These are phyloP conservation scores for Ensete glaucum DNA, from an alignment of 176 grass and related monocot species.

Conservation along the genomic window DNA sequence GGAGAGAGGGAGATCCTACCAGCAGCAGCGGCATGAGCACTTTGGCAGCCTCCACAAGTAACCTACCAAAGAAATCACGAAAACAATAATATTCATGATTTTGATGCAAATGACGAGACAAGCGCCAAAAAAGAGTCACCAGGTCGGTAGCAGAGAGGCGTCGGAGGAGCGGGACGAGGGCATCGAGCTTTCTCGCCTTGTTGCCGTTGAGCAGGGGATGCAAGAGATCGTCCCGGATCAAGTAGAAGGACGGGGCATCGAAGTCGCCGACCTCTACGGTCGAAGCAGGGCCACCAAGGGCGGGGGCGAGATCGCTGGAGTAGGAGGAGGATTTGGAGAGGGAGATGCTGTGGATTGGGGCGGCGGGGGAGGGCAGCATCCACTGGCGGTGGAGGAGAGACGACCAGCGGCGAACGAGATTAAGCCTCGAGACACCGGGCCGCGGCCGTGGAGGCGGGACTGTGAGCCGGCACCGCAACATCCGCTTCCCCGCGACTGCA, in stretches of 20 bases:
- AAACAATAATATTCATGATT: not conserved
- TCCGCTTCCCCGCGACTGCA: not conserved
- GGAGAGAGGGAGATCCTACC: conserved; percentile 33
- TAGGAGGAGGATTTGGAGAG: conserved; percentile 21
- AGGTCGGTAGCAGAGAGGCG: conserved; percentile 29
- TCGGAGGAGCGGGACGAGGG: conserved; percentile 58
- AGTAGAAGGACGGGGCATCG: conserved; percentile 25
- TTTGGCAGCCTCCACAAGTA: conserved; percentile 84
- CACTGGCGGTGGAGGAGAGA: conserved; percentile 37
- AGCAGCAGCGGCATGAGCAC: conserved; percentile 71
- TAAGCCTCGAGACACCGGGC: not conserved
- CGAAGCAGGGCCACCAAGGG: conserved; percentile 16
- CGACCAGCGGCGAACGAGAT: not conserved
- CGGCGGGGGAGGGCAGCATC: conserved; percentile 52
- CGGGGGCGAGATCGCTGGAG: not conserved
- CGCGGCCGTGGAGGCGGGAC: not conserved
- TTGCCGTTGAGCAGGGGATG: conserved; percentile 85
- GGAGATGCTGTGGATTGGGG: conserved; percentile 56
- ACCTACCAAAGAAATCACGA: conserved; percentile 29
- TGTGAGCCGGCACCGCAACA: not conserved
- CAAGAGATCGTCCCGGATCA: conserved; percentile 75
- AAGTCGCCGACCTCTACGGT: not conserved
- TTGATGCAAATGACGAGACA: not conserved
- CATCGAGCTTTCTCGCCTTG: conserved; percentile 91
- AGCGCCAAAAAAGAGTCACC: not conserved